A percentile compares a stretch with the other conserved stretches of the same genome.
Evolutionary conservation across 2,329 filamentous ascomycete species (phyloP).

Genomic region (Fusarium sterilihyphosum): DNA sequence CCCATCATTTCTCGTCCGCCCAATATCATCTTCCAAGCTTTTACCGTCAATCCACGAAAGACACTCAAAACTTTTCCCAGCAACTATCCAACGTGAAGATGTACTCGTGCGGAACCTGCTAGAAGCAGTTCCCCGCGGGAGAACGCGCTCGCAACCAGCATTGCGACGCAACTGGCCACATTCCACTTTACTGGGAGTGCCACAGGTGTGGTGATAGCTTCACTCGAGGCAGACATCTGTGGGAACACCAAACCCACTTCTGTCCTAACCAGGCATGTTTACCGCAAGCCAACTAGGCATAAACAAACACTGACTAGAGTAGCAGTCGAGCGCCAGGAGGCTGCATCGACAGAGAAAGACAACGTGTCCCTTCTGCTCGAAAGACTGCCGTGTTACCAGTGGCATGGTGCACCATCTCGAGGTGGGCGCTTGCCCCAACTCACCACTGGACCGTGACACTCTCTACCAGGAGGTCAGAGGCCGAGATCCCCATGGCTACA

Average conservation of each 20-base stretch:
- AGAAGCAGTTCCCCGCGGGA: conserved; percentile 36
- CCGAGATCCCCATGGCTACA: conserved; percentile 57
- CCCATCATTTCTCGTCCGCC: not conserved
- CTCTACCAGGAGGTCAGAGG: conserved; percentile 58
- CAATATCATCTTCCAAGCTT: not conserved
- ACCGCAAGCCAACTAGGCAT: no score
- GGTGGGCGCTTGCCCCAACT: conserved; percentile 59
- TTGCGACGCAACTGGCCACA: conserved; percentile 38
- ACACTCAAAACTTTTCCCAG: fast-evolving
- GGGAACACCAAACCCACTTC: no score
- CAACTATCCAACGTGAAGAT: not conserved
- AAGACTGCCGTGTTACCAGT: conserved; percentile 58
- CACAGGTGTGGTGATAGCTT: conserved; percentile 34
- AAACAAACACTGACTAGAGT: not conserved
- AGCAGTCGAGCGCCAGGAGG: not conserved
- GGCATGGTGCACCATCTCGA: conserved; percentile 68
- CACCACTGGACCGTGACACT: conserved; percentile 58
- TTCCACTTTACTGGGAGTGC: conserved; percentile 39
- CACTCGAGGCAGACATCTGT: no score
- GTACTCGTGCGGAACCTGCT: conserved; percentile 43
- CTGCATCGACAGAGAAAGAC: not conserved
- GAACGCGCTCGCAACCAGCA: conserved; percentile 41
- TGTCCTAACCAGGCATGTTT: not conserved
- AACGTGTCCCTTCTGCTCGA: conserved; percentile 66
- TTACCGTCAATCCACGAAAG: not conserved